phyloP scores from a whole-genome alignment of 306 rosid genomes.

The Abrus precatorius region DNA sequence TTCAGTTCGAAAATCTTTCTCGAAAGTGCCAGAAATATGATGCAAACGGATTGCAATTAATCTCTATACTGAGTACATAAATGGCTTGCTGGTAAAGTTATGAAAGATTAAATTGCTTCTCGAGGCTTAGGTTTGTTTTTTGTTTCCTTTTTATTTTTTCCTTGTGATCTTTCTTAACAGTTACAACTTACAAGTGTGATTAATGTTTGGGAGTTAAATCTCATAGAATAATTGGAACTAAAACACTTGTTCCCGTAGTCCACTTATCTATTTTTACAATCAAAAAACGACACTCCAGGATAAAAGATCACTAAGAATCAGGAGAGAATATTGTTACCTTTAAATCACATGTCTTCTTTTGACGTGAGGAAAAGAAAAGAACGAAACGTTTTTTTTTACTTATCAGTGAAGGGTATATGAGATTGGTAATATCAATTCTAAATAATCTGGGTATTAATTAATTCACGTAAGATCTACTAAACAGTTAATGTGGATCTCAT shows the following conservation, averaged over 20 bases:
- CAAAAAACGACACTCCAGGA: background rate
- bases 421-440: background rate
- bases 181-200: background rate
- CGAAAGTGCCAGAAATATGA: conserved; percentile 10
- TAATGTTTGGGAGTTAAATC: conserved; percentile 11
- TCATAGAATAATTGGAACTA: background rate
- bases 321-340: background rate
- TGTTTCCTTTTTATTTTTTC: background rate
- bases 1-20: background rate
- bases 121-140: background rate
- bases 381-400: no score
- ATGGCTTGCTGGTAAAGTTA: conserved; percentile 49
- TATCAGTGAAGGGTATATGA: no score
- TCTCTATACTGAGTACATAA: background rate
- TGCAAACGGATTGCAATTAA: conserved; percentile 6
- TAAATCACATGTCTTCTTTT: background rate
- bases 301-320: background rate
- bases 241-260: background rate
- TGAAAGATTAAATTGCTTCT: conserved; percentile 10
- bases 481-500: background rate
- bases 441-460: background rate
- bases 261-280: background rate
- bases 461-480: background rate
- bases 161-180: conserved; percentile 7
- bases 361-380: background rate